Evolutionary conservation across 2,329 filamentous ascomycete genomes (phyloP), one percentile per base, ranked within the genome.

Genomic region (Diplodia intermedia): DNA sequence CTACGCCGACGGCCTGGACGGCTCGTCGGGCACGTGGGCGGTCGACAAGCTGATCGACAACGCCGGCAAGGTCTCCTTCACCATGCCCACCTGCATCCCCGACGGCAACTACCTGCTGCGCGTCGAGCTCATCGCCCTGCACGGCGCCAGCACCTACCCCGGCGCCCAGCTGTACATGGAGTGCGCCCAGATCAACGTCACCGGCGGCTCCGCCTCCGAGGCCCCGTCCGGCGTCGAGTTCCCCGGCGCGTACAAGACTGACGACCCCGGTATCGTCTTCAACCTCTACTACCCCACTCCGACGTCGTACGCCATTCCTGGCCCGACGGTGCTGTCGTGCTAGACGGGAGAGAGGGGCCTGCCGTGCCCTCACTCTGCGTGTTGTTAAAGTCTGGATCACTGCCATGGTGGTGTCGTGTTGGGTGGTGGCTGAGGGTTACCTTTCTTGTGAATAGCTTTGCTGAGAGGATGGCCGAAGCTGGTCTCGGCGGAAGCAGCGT

Each of bases 201-300:
- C 69, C 18, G 73, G 73, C 15, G 74, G 75, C 36, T 72, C 47
- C 60, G 60, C 18, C 29, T 3, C 7, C 43, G 36, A 12, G n/a
- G 60, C 52, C 4, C 78, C 78, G 14, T 75, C 75, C 26, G 77
- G 77, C 72, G 82, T 83, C 29, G 79, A 79, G 67, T 82, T 86
- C 71, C 84, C 83, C 0, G 83, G 84, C 18, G 79, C 82, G 0
- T 86, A 86, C 75, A 80, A 75, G 43, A 75, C 80, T 1, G 79
- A 71, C 61, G 83, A 85, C 73, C 80, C 82, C 1, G 83, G 83
- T 43, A 84, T 86, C 71, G 76, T 81, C 33, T 80, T 84, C 71
- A 82, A 84, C 72, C 61, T 66, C 40, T 68, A 78, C 71, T 77
- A 75, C 76, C 75, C 71, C 68, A 76, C 75, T 70, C 75, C 76